These are phyloP conservation scores for Delitschia confertaspora DNA, from an alignment of 495 filamentous ascomycete genomes.

Conservation along the genomic window DNA sequence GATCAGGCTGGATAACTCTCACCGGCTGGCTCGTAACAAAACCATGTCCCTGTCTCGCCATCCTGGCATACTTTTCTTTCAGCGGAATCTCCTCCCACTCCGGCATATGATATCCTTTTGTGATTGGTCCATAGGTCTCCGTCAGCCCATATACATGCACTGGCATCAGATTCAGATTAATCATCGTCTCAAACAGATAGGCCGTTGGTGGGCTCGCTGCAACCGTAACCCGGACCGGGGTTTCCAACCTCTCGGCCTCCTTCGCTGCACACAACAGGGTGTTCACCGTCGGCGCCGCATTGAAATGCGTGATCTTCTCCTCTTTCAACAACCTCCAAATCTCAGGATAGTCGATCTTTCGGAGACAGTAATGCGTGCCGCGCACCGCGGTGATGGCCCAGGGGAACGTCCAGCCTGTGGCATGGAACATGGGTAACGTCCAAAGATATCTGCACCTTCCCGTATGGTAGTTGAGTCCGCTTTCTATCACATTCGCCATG, in stretches of 20 bases:
- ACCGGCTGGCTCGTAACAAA: slow-evolving; percentile 76
- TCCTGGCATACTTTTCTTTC: slow-evolving; percentile 68
- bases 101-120: slow-evolving; percentile 80
- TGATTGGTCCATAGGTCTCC: slow-evolving; percentile 94
- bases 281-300: slow-evolving; percentile 93
- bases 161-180: slow-evolving; percentile 71
- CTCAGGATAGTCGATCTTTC: slow-evolving; percentile 87
- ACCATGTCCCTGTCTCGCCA: slow-evolving; percentile 92
- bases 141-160: slow-evolving; percentile 95
- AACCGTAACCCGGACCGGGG: slow-evolving; percentile 79
- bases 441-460: slow-evolving; percentile 76
- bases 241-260: slow-evolving; percentile 58
- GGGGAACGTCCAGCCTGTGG: slow-evolving; percentile 48
- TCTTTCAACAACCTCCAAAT: slow-evolving; percentile 84
- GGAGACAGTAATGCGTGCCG: slow-evolving; percentile 87
- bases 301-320: slow-evolving; percentile 86
- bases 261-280: slow-evolving; percentile 74
- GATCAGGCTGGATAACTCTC: slow-evolving; percentile 72
- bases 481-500: slow-evolving; percentile 80
- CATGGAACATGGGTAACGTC: slow-evolving; percentile 96
- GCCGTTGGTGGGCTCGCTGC: slow-evolving; percentile 84
- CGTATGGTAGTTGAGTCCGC: slow-evolving; percentile 60
- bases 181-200: slow-evolving; percentile 89
- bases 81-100: slow-evolving; percentile 62
- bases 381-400: slow-evolving; percentile 88